These are phyloP conservation scores for Saturnispora hagleri DNA, from an alignment of 805 yeast genomes.

Conservation along the genomic window DNA sequence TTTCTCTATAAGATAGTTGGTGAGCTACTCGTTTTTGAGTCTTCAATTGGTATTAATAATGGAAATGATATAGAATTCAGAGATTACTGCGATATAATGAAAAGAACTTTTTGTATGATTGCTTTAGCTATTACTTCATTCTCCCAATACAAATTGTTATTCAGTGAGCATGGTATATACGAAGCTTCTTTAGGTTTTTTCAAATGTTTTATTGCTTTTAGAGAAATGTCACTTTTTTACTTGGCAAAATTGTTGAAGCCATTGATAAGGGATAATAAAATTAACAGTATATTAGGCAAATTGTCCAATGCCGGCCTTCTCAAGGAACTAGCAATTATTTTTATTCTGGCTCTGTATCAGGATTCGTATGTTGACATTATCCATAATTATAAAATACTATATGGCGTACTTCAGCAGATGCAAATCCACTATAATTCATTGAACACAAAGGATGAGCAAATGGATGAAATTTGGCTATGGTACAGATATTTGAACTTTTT, in stretches of 20 bases:
- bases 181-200: constrained; percentile 19
- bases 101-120: constrained; percentile 20
- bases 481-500: constrained; percentile 28
- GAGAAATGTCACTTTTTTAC: constrained; percentile 20
- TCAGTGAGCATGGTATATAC: constrained; percentile 21
- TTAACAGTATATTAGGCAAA: constrained; percentile 12
- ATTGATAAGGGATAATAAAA: constrained; percentile 8
- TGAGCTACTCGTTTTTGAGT: constrained; percentile 13
- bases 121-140: constrained; percentile 22
- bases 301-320: constrained; percentile 18
- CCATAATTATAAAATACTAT: constrained; percentile 20
- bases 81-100: constrained; percentile 16
- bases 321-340: constrained; percentile 20
- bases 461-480: constrained; percentile 23
- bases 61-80: constrained; percentile 12
- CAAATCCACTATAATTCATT: constrained; percentile 12
- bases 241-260: constrained; percentile 17
- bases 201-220: constrained; percentile 19
- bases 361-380: constrained; percentile 25
- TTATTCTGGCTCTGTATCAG: constrained; percentile 23
- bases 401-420: constrained; percentile 20
- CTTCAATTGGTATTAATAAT: constrained; percentile 9
- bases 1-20: constrained; percentile 22
- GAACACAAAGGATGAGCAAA: constrained; percentile 13
- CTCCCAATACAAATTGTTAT: constrained; percentile 18